These are phyloP conservation scores for Neopestalotiopsis clavispora DNA, from an alignment of 2,329 filamentous ascomycete genomes.

Conservation along the genomic window DNA sequence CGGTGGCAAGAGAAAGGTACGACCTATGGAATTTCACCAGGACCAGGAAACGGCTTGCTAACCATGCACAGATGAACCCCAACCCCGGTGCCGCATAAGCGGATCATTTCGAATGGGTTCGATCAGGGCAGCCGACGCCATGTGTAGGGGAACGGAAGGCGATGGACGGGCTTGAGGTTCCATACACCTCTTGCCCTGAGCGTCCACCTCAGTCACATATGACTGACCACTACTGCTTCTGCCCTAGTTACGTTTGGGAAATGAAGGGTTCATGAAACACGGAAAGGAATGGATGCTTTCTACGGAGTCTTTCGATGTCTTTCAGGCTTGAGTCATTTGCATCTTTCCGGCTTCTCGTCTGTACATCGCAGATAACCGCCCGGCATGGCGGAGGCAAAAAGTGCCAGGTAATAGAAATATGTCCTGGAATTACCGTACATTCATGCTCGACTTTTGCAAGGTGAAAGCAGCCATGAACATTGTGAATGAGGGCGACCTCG, in stretches of 20 bases:
- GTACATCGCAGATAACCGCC: conserved; percentile 21
- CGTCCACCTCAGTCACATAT: conserved; percentile 29
- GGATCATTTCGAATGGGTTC: conserved; percentile 23
- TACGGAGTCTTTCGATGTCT: conserved; percentile 36
- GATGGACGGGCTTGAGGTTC: conserved; percentile 28
- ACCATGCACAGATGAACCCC: conserved; percentile 44
- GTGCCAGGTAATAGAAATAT: conserved; percentile 15
- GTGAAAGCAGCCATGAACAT: no score
- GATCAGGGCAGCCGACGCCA: conserved; percentile 33
- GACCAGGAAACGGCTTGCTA: conserved; percentile 19
- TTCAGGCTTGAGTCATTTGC: conserved; percentile 30
- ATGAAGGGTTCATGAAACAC: conserved; percentile 27
- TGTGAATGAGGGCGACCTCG: background rate
- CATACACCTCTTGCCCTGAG: conserved; percentile 27
- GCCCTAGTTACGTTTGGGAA: conserved; percentile 29
- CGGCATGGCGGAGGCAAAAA: conserved; percentile 15
- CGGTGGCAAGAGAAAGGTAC: conserved; percentile 97
- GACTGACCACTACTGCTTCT: conserved; percentile 29
- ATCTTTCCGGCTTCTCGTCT: conserved; percentile 17
- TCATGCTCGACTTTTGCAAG: no score
- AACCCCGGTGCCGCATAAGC: conserved; percentile 44
- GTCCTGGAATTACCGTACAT: background rate
- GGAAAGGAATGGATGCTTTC: conserved; percentile 28
- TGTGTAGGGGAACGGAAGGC: conserved; percentile 31
- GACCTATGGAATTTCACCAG: conserved; percentile 24